phyloP scores from a whole-genome alignment of 108 stramenopile genomes.

The Stephanodiscus triporus region DNA sequence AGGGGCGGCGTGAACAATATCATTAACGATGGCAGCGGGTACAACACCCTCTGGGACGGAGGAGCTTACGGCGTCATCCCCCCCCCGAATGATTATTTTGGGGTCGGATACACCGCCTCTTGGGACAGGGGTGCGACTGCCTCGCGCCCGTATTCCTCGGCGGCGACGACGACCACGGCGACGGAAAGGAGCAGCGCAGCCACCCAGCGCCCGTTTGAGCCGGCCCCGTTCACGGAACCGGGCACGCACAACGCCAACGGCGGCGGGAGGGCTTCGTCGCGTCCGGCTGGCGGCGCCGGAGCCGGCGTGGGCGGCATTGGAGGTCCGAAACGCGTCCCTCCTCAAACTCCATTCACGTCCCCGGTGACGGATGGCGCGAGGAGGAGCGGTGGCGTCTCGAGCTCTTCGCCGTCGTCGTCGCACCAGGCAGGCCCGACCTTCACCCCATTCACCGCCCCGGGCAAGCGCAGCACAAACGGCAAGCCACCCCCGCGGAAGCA shows the following conservation, averaged over 20 bases:
- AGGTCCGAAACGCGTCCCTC: constrained; percentile 14
- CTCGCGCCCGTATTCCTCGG: neutral
- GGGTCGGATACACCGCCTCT: neutral
- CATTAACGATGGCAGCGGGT: neutral
- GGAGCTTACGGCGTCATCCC: too few relatives aligned
- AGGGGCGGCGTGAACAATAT: neutral
- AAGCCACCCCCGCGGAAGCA: constrained; percentile 28
- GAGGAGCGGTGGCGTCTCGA: neutral
- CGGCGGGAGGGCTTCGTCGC: constrained; percentile 5
- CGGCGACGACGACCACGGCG: neutral
- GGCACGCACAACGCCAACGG: constrained; percentile 29
- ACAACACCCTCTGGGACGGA: neutral
- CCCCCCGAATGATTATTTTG: neutral
- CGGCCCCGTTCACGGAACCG: constrained; percentile 39
- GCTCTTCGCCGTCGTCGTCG: neutral
- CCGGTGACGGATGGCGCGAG: constrained; percentile 14
- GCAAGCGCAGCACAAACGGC: constrained; percentile 19
- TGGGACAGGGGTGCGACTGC: neutral
- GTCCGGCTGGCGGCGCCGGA: neutral
- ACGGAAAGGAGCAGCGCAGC: constrained; percentile 7
- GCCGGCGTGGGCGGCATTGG: neutral
- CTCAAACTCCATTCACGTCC: constrained; percentile 27
- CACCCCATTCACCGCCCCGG: constrained; percentile 18
- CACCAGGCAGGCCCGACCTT: constrained; percentile 1
- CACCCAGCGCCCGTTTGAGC: constrained; percentile 42